phyloP scores from a whole-genome alignment of 768 basidiomycete species.

The Pleurotus tuber-regium region DNA sequence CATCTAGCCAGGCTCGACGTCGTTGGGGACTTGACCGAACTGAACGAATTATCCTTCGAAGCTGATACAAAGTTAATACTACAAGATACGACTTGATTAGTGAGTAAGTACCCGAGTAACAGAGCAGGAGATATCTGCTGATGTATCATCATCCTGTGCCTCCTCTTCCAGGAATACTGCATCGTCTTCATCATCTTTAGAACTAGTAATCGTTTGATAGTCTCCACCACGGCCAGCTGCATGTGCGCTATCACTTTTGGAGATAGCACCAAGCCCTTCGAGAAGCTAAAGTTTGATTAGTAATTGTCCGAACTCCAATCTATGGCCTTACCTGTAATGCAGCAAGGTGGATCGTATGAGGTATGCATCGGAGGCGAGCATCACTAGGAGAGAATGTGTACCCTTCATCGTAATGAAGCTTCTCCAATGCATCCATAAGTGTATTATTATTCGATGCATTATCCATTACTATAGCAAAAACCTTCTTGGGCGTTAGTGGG shows the following conservation, averaged over 20 bases:
- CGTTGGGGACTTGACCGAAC: conserved; percentile 18
- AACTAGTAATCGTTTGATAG: conserved; percentile 14
- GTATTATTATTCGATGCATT: neutral
- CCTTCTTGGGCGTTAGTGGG: neutral
- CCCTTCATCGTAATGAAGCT: neutral
- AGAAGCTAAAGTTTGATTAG: conserved; percentile 20
- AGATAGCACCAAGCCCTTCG: conserved; percentile 22
- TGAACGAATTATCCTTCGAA: conserved; percentile 15
- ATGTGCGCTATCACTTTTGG: conserved; percentile 7
- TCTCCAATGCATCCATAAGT: conserved; percentile 1
- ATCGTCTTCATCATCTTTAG: conserved; percentile 11
- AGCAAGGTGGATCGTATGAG: conserved; percentile 24
- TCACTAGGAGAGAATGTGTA: conserved; percentile 15
- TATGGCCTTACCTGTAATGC: conserved; percentile 19
- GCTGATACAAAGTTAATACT: conserved; percentile 8
- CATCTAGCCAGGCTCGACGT: neutral
- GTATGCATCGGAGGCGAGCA: conserved; percentile 23
- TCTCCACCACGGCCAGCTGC: conserved; percentile 1
- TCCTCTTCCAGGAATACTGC: conserved; percentile 17
- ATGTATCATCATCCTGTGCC: neutral
- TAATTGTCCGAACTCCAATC: neutral
- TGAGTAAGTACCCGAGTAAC: neutral
- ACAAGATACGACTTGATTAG: neutral
- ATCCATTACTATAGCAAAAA: neutral
- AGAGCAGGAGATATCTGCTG: neutral